These are phyloP conservation scores for Fonsecaea monophora DNA, from an alignment of 2,329 filamentous ascomycete genomes.

Conservation along the genomic window DNA sequence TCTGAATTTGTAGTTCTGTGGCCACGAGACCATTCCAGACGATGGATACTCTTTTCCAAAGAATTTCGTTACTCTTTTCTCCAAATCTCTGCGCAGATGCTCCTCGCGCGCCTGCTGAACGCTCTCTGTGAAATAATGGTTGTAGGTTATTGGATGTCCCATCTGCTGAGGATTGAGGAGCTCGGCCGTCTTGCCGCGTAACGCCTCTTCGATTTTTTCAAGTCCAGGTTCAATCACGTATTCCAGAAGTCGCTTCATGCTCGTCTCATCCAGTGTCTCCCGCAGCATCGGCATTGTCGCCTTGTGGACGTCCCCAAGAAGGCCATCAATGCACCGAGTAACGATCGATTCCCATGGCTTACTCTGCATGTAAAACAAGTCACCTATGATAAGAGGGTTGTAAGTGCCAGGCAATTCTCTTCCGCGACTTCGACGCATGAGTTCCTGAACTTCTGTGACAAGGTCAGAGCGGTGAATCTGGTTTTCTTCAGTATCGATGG, in stretches of 20 bases:
- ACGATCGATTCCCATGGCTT: constrained; percentile 59
- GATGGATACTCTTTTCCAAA: not conserved
- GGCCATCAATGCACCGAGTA: constrained; percentile 45
- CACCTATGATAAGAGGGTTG: constrained; percentile 64
- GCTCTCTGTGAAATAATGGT: constrained; percentile 47
- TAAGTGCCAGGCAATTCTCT: constrained; percentile 64
- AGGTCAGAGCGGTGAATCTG: constrained; percentile 46
- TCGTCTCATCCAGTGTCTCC: constrained; percentile 50
- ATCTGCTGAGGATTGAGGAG: constrained; percentile 56
- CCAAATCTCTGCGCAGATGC: constrained; percentile 1
- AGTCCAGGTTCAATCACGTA: constrained; percentile 53
- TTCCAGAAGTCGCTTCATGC: constrained; percentile 47
- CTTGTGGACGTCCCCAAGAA: constrained; percentile 45
- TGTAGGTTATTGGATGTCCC: constrained; percentile 48
- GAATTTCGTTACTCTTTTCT: constrained; percentile 7
- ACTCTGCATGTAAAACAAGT: constrained; percentile 67
- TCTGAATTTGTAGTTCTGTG: constrained; percentile 8
- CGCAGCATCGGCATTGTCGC: constrained; percentile 48
- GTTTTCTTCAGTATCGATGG: constrained; percentile 25
- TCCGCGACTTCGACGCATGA: constrained; percentile 55
- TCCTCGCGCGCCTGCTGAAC: constrained; percentile 39
- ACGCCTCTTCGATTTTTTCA: constrained; percentile 44
- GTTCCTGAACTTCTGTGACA: constrained; percentile 49
- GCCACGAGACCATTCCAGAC: not conserved
- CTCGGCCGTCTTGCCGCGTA: constrained; percentile 52